These are phyloP conservation scores for Xylariomycetidae sp. DNA, from an alignment of 2,329 filamentous ascomycete genomes.

Conservation along the genomic window DNA sequence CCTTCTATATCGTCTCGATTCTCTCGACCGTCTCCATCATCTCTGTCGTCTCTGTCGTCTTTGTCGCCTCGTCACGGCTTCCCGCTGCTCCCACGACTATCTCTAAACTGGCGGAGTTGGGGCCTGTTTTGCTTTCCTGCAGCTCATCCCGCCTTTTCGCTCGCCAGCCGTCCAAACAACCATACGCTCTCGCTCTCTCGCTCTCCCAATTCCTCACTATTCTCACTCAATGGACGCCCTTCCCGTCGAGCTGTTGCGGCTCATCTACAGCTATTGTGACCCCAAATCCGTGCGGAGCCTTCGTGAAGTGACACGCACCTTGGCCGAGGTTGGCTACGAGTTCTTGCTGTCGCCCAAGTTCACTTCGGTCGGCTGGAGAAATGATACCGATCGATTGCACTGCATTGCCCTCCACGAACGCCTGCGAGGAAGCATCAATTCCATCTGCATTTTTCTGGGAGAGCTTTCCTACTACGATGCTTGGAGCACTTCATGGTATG, in stretches of 20 bases:
- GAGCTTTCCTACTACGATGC: conserved; percentile 35
- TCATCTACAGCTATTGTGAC: conserved; percentile 38
- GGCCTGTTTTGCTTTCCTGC: conserved; percentile 6
- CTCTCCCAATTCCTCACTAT: neutral
- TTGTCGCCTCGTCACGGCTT: conserved; percentile 8
- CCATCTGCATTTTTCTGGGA: conserved; percentile 40
- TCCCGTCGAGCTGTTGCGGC: conserved; percentile 34
- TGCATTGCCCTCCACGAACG: conserved; percentile 37
- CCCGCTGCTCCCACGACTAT: conserved; percentile 1
- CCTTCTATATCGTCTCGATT: conserved; percentile 3
- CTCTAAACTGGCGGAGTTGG: conserved; percentile 20
- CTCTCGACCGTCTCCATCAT: neutral
- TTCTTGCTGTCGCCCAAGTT: conserved; percentile 37
- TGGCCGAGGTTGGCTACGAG: conserved; percentile 37
- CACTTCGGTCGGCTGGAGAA: conserved; percentile 36
- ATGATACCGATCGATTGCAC: conserved; percentile 39
- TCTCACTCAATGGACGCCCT: conserved; percentile 25
- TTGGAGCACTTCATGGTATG: conserved; percentile 23
- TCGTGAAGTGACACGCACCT: conserved; percentile 31
- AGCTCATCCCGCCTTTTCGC: conserved; percentile 10
- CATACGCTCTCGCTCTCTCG: conserved; percentile 3
- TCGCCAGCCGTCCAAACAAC: conserved; percentile 1
- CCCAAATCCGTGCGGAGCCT: conserved; percentile 32
- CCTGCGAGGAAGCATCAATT: conserved; percentile 34
- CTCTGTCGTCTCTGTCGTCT: conserved; percentile 4